Percentiles rank a stretch among this genome's conserved stretches.
These are phyloP conservation scores for Zychaea mexicana DNA, from an alignment of 371 early-diverging fungal genomes.

Conservation along the genomic window DNA sequence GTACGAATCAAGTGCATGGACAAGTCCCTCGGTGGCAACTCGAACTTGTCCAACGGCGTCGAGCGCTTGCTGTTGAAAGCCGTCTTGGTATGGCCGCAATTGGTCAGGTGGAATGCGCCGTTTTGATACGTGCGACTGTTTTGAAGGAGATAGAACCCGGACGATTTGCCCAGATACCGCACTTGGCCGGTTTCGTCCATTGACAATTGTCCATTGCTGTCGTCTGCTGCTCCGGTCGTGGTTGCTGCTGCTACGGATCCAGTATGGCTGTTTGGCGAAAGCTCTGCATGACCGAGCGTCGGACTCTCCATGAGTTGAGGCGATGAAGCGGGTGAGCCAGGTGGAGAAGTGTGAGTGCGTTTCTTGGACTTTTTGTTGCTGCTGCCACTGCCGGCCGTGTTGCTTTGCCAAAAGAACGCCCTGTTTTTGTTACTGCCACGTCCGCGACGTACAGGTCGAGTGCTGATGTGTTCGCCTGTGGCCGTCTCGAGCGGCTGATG, in stretches of 20 bases:
- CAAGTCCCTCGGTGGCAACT: constrained; percentile 56
- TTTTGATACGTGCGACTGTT: constrained; percentile 48
- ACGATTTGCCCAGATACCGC: constrained; percentile 49
- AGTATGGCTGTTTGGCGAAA: constrained; percentile 4
- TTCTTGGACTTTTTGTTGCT: not conserved
- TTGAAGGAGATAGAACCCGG: constrained; percentile 48
- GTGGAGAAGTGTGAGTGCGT: not conserved
- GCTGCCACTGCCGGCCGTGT: not conserved
- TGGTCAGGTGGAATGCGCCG: constrained; percentile 42
- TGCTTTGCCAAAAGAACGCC: constrained; percentile 29
- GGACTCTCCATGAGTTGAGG: constrained; percentile 1
- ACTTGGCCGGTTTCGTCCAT: constrained; percentile 54
- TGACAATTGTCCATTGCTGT: constrained; percentile 38
- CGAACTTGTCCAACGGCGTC: constrained; percentile 20
- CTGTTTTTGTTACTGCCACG: constrained; percentile 16
- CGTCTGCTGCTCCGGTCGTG: constrained; percentile 20
- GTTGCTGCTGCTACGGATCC: constrained; percentile 6
- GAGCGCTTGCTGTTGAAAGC: not conserved
- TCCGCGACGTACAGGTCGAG: constrained; percentile 38
- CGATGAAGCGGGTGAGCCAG: constrained; percentile 2
- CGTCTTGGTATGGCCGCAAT: constrained; percentile 27
- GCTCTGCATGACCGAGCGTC: constrained; percentile 1
- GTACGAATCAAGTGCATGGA: constrained; percentile 53
- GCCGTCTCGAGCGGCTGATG: constrained; percentile 54
- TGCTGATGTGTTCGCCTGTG: constrained; percentile 46